Conservation (phyloP, 208 protist genomes). For the Wallacemonas collosoma region DNA sequence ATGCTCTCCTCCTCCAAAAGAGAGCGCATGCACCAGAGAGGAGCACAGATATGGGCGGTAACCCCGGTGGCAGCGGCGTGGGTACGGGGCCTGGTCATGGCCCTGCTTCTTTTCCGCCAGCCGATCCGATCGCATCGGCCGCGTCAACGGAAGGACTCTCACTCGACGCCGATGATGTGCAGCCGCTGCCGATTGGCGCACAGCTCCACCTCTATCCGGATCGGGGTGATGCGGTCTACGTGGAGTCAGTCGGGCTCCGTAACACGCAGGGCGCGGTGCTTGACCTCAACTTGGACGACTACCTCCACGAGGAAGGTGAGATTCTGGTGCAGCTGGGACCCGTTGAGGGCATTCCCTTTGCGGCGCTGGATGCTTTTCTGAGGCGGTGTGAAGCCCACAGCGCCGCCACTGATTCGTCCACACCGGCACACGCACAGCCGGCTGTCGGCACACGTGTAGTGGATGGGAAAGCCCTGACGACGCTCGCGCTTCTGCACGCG, state of each 20-base stretch:
- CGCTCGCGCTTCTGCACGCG: slow-evolving; percentile 7
- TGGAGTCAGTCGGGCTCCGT: slow-evolving; percentile 47
- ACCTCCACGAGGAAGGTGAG: slow-evolving; percentile 77
- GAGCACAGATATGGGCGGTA: not conserved
- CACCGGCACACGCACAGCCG: too few species aligned
- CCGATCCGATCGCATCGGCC: slow-evolving; percentile 42
- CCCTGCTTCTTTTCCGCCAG: not conserved
- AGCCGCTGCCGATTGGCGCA: slow-evolving; percentile 52
- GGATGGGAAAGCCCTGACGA: not conserved
- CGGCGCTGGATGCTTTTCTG: slow-evolving; percentile 63
- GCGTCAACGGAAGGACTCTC: slow-evolving; percentile 38
- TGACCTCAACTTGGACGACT: slow-evolving; percentile 60
- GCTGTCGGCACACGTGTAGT: not conserved
- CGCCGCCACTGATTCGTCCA: not conserved
- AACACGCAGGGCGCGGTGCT: slow-evolving; percentile 24
- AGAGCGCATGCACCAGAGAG: not conserved
- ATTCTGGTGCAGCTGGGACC: slow-evolving; percentile 71
- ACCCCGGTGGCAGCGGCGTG: not conserved
- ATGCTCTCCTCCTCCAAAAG: slow-evolving; percentile 58
- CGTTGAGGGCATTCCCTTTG: slow-evolving; percentile 75
- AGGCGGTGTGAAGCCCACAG: slow-evolving; percentile 15
- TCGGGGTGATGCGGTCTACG: slow-evolving; percentile 62
- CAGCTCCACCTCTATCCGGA: slow-evolving; percentile 74
- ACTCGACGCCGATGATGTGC: slow-evolving; percentile 27
- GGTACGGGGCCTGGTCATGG: not conserved